A percentile compares a stretch with the other conserved stretches of the same genome.
These are phyloP conservation scores for Nicotiana attenuata DNA, from an alignment of 257 asterid genomes.

Conservation along the genomic window DNA sequence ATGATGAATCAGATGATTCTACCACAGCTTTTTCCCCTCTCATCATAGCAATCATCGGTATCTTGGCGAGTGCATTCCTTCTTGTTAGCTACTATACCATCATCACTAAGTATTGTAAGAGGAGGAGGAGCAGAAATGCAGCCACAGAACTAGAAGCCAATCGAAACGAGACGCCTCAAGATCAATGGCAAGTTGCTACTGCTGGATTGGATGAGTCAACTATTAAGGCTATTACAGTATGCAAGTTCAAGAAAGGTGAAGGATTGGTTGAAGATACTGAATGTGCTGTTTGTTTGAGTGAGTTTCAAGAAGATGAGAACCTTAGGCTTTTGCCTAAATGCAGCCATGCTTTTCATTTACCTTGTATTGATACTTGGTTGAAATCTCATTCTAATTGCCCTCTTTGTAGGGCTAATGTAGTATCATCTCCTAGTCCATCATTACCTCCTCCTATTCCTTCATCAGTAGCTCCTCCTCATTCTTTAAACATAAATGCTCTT, in stretches of 20 bases:
- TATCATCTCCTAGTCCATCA: background rate
- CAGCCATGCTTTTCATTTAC: constrained; percentile 80
- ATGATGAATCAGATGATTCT: constrained; percentile 25
- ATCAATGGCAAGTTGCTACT: constrained; percentile 36
- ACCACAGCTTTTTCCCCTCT: constrained; percentile 50
- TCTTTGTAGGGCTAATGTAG: constrained; percentile 58
- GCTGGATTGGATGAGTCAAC: constrained; percentile 58
- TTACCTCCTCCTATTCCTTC: constrained; percentile 13
- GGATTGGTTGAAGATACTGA: constrained; percentile 60
- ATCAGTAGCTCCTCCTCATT: constrained; percentile 4
- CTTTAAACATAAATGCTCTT: constrained; percentile 12
- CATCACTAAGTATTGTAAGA: constrained; percentile 55
- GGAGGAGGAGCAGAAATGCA: constrained; percentile 14
- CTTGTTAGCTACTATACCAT: constrained; percentile 64
- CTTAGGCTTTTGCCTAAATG: constrained; percentile 80
- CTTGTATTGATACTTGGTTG: constrained; percentile 79
- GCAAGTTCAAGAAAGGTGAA: constrained; percentile 39
- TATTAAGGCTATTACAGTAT: constrained; percentile 52
- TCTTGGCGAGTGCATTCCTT: constrained; percentile 56
- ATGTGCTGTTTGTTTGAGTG: constrained; percentile 71
- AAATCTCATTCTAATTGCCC: constrained; percentile 75
- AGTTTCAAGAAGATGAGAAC: constrained; percentile 58
- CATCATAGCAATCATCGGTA: constrained; percentile 61
- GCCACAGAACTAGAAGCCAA: constrained; percentile 20
- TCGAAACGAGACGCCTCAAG: constrained; percentile 26